Evolutionary conservation across 306 rosid genomes (phyloP).

Genomic region (Crataegus laevigata): DNA sequence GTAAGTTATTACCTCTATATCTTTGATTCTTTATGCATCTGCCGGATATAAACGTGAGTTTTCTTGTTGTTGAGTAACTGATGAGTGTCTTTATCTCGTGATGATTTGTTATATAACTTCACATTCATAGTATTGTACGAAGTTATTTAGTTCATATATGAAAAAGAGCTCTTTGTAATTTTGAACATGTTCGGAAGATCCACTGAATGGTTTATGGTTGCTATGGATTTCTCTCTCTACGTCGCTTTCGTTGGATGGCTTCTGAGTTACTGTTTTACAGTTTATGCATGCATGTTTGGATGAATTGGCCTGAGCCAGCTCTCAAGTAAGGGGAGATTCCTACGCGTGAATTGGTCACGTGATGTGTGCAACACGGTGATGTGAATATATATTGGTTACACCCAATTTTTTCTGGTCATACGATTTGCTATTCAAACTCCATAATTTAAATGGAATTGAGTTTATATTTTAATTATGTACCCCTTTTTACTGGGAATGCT

Average conservation of each 20-base stretch:
- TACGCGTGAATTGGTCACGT: no score
- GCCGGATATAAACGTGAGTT: not conserved
- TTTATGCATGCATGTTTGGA: not conserved
- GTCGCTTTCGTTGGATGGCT: not conserved
- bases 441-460: not conserved
- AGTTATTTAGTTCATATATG: not conserved
- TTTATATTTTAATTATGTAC: not conserved
- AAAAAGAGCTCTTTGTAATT: not conserved
- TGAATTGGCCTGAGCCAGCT: not conserved
- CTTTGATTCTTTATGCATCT: slow-evolving; percentile 18
- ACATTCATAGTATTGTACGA: not conserved
- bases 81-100: not conserved
- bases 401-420: not conserved
- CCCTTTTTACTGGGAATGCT: no score
- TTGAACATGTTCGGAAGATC: not conserved
- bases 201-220: not conserved
- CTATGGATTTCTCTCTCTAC: not conserved
- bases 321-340: not conserved
- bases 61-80: slow-evolving; percentile 7
- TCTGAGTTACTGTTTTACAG: not conserved
- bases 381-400: not conserved
- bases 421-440: not conserved
- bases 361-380: no score
- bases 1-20: slow-evolving; percentile 4
- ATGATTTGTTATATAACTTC: not conserved